Evolutionary conservation across 768 basidiomycete genomes (phyloP), one percentile per base, ranked within the genome.

Genomic region (Lactarius hatsudake): DNA sequence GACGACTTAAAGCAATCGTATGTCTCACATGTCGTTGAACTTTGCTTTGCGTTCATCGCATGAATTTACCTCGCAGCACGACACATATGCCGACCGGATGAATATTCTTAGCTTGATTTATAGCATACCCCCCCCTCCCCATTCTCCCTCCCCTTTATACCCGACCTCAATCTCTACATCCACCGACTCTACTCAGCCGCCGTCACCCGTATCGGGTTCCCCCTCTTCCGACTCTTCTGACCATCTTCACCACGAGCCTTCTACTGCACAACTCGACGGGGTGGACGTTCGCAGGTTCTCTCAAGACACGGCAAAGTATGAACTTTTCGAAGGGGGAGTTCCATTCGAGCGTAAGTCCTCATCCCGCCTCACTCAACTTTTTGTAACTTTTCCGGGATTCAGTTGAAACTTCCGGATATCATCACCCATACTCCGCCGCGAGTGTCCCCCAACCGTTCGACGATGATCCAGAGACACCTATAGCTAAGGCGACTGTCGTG

Each of bases 61-160:
- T 55, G 36, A 72, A 67, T 23, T 56, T 60, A 59, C 26, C 60
- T 20, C 59, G 18, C 75, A 95, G 94, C 94, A 96, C 75, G 94
- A 96, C 77, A 96, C 94, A 10, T 96, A 96, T 76, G 93, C 91
- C 66, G 93, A 96, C 77, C 86, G 94, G 61, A 94, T 96, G 90
- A 90, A 91, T 73, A 94, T 96, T 74, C 84, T 96, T 63, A 91
- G 90, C 72, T 83, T 92, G 70, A 93, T 94, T 69, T 94, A 94
- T 80, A 89, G 87, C 76, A 93, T 94, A 76, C 90, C 90, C 30
- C 83, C 89, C 54, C 83, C 86, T 54, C 88, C 89, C 26, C 86
- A 90, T 73, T 82, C 89, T 13, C 83, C 86, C 32, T 76, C 85
- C 18, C 81, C 84, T 8, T 72, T 82, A 59, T 85, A 84, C 75